phyloP scores from a whole-genome alignment of 2,329 filamentous ascomycete genomes.

The Chrysosphaeria jannelii region DNA sequence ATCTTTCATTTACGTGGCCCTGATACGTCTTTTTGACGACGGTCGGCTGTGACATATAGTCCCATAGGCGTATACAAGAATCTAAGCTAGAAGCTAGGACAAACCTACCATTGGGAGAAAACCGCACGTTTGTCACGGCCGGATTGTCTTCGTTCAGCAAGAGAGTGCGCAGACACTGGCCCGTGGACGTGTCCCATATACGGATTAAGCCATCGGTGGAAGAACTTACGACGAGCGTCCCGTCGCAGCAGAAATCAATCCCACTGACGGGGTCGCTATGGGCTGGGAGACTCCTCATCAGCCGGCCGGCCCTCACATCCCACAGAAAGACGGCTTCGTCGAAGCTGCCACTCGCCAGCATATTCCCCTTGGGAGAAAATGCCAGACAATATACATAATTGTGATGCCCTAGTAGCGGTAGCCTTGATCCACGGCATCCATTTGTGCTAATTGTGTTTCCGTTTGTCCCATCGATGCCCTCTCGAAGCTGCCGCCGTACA shows the following conservation, averaged over 20 bases:
- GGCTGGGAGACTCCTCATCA: constrained; percentile 76
- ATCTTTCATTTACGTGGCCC: constrained; percentile 60
- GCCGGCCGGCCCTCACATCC: constrained; percentile 65
- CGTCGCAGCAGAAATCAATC: constrained; percentile 78
- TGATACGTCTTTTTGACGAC: constrained; percentile 92
- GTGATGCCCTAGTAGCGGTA: constrained; percentile 55
- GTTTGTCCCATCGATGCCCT: constrained; percentile 1
- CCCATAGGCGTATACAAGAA: constrained; percentile 72
- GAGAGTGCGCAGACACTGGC: constrained; percentile 78
- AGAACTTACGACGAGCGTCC: constrained; percentile 74
- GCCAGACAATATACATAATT: constrained; percentile 88
- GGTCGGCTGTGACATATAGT: constrained; percentile 48
- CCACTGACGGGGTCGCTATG: constrained; percentile 86
- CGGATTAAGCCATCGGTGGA: constrained; percentile 75
- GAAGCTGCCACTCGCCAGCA: constrained; percentile 80
- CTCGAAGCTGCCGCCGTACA: constrained; percentile 1
- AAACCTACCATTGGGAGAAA: constrained; percentile 80
- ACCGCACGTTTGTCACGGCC: constrained; percentile 63
- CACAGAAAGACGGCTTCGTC: constrained; percentile 93
- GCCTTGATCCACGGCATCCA: constrained; percentile 11
- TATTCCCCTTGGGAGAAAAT: constrained; percentile 95
- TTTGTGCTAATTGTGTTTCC: constrained; percentile 2
- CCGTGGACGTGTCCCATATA: constrained; percentile 86
- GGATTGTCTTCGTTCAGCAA: constrained; percentile 94
- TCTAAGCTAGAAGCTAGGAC: constrained; percentile 82